phyloP scores from a whole-genome alignment of 1,284 basidiomycete genomes.

The Xerocomus minutiporus region DNA sequence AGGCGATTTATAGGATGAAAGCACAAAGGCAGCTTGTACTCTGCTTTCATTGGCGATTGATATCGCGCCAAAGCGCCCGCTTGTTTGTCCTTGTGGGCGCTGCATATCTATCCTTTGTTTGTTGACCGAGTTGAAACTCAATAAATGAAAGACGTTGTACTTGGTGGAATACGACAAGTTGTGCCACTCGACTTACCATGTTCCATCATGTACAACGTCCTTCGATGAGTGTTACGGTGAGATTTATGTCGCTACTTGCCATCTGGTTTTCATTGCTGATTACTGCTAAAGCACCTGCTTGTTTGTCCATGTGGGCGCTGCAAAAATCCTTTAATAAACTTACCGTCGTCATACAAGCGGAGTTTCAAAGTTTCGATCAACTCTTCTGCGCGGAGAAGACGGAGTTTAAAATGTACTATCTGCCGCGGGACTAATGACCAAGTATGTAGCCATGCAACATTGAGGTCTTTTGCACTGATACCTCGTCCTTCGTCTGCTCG shows the following conservation, averaged over 20 bases:
- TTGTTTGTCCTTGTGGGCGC: constrained; percentile 46
- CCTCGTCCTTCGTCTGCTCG: no score
- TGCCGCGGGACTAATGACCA: background rate
- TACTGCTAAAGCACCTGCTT: background rate
- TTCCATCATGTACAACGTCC: background rate
- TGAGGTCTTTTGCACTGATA: no score
- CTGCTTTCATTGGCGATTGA: constrained; percentile 29
- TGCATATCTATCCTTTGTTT: constrained; percentile 29
- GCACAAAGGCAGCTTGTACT: constrained; percentile 26
- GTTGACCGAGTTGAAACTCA: constrained; percentile 26
- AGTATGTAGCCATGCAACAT: no score
- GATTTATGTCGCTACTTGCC: background rate
- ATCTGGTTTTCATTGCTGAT: background rate
- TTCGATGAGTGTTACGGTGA: background rate
- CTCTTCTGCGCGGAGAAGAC: background rate
- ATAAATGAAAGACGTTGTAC: background rate
- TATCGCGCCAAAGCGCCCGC: constrained; percentile 31
- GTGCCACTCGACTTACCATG: background rate
- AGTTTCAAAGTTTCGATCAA: background rate
- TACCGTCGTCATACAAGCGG: background rate
- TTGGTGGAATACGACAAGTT: background rate
- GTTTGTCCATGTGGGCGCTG: background rate
- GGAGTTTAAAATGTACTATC: background rate
- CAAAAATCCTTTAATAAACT: background rate
- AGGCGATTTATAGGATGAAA: constrained; percentile 23